These are phyloP conservation scores for Monilinia fructigena DNA, from an alignment of 2,329 filamentous ascomycete genomes.

Conservation along the genomic window DNA sequence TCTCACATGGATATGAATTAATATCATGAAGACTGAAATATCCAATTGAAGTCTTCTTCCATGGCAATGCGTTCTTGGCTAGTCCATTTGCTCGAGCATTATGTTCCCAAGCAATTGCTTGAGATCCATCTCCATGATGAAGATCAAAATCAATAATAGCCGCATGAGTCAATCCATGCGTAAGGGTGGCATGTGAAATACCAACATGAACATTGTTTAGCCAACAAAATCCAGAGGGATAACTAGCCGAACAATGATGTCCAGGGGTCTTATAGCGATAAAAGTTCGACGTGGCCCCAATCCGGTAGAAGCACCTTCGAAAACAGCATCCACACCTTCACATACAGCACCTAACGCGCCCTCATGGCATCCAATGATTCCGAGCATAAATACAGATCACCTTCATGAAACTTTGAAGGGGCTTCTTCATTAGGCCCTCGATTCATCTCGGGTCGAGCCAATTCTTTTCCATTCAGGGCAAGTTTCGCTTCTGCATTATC, in stretches of 20 bases:
- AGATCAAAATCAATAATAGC: conserved; percentile 68
- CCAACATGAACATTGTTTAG: conserved; percentile 97
- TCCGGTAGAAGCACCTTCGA: conserved; percentile 50
- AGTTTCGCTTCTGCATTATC: conserved; percentile 75
- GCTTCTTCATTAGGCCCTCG: conserved; percentile 47
- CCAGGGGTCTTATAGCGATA: conserved; percentile 91
- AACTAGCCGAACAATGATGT: conserved; percentile 87
- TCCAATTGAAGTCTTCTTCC: conserved; percentile 84
- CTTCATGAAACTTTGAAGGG: conserved; percentile 68
- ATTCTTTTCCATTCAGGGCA: conserved; percentile 73
- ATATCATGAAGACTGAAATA: conserved; percentile 98
- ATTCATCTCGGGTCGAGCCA: conserved; percentile 66
- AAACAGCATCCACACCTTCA: conserved; percentile 86
- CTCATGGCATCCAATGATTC: conserved; percentile 85
- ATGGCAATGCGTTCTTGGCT: conserved; percentile 67
- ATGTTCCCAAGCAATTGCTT: conserved; percentile 87
- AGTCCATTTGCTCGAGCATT: conserved; percentile 67
- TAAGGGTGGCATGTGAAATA: conserved; percentile 83
- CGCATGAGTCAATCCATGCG: conserved; percentile 85
- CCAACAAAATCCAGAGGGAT: conserved; percentile 97
- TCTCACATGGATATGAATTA: conserved; percentile 96
- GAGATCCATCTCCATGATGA: conserved; percentile 93
- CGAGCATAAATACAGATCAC: conserved; percentile 85
- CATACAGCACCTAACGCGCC: conserved; percentile 90
- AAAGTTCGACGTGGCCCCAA: conserved; percentile 73